A percentile compares a stretch with the other conserved stretches of the same genome.
Conservation (phyloP, 2,329 filamentous ascomycete species). For the Pseudocercospora pini-densiflorae region DNA sequence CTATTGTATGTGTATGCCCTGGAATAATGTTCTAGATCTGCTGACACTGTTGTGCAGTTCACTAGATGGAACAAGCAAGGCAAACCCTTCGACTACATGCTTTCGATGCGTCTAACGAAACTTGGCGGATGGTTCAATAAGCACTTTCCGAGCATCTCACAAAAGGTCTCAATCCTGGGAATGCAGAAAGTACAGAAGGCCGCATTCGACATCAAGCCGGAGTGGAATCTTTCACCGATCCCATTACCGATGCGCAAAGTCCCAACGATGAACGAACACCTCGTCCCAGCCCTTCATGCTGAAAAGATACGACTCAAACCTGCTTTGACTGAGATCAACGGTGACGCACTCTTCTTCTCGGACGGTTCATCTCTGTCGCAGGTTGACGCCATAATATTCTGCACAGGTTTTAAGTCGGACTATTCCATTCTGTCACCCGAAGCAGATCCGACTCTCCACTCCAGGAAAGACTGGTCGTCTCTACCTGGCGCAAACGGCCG, state of each 20-base stretch:
- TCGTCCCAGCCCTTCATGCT: conserved; percentile 15
- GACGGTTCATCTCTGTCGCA: conserved; percentile 7
- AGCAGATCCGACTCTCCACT: conserved; percentile 10
- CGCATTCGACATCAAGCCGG: conserved; percentile 10
- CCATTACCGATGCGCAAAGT: not conserved
- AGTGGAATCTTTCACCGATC: conserved; percentile 13
- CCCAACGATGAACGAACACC: conserved; percentile 12
- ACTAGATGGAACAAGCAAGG: conserved; percentile 13
- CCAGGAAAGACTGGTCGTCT: conserved; percentile 12
- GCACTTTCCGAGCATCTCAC: conserved; percentile 3
- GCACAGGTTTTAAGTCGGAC: conserved; percentile 15
- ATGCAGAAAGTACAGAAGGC: conserved; percentile 9
- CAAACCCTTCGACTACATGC: conserved; percentile 15
- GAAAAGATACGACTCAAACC: conserved; percentile 8
- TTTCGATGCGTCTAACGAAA: conserved; percentile 6
- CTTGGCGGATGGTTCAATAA: conserved; percentile 12
- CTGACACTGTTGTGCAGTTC: not conserved
- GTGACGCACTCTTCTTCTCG: conserved; percentile 3
- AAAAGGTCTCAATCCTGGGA: conserved; percentile 2
- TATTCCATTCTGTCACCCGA: conserved; percentile 4
- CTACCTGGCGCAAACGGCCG: conserved; percentile 14
- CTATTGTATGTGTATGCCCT: not conserved
- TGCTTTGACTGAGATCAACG: conserved; percentile 9
- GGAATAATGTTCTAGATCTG: not conserved
- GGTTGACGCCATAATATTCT: conserved; percentile 19